Conservation (phyloP, 2,329 filamentous ascomycete genomes). For the Myriosclerotinia curreyana region DNA sequence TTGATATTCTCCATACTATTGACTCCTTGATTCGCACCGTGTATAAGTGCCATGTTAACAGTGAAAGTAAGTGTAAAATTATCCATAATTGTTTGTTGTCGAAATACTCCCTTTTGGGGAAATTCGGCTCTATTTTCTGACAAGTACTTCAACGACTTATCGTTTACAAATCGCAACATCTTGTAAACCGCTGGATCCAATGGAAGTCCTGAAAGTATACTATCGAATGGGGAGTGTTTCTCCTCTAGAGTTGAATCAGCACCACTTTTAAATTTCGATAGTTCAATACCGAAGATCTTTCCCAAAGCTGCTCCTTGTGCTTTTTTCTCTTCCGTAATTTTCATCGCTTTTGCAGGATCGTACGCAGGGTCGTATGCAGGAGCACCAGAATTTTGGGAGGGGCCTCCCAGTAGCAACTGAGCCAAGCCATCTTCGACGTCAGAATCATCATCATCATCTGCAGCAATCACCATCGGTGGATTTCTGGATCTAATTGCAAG, state of each 20-base stretch:
- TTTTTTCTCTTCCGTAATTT: constrained; percentile 53
- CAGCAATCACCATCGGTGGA: constrained; percentile 43
- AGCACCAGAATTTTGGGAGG: constrained; percentile 5
- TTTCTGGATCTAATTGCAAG: constrained; percentile 50
- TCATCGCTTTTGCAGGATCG: constrained; percentile 48
- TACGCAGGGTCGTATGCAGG: no score
- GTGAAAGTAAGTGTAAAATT: no score
- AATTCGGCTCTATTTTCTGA: no score
- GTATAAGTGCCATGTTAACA: neutral
- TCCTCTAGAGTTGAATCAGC: neutral
- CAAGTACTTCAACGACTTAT: neutral
- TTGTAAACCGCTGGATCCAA: neutral
- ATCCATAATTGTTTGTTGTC: no score
- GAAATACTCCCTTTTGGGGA: no score
- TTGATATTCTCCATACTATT: neutral
- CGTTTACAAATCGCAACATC: neutral
- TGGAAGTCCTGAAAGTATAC: constrained; percentile 17
- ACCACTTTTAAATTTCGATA: constrained; percentile 1
- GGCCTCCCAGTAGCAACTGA: constrained; percentile 36
- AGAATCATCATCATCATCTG: constrained; percentile 52
- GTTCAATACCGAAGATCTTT: constrained; percentile 52
- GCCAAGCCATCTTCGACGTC: constrained; percentile 57
- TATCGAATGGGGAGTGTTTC: neutral
- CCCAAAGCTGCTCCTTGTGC: constrained; percentile 53
- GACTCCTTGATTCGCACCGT: neutral